Base-by-base conservation (phyloP, 441 rosid species). In the Euphorbia celastroides region DNA sequence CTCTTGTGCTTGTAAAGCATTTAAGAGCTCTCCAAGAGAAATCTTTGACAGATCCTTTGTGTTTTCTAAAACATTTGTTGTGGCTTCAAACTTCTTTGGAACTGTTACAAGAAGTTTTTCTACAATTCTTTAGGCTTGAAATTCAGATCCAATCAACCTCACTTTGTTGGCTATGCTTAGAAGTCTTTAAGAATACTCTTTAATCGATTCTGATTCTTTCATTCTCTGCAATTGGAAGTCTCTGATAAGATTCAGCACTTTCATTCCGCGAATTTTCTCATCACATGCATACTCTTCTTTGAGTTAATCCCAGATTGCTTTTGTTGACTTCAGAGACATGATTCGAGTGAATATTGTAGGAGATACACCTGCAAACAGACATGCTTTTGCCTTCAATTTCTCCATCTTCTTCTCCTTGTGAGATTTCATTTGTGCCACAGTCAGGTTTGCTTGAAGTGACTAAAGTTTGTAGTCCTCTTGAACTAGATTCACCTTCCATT, bases 311-410 rank as follows among this genome's bases (percentile, higher is more conserved):
- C 52, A 62, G 5, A 62, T 22, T 12, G 22, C 54, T 0, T 22
- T 2, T 30, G 60, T 32, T 52, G 6, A 27, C 36, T 31, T 65
- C 2, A 52, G 22, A 14, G 50, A 0, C 51, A 65, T 65, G 1
- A 32, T 54, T 16, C 48, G 19, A 0, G 31, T 30, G 48, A 68
- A 68, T 7, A 60, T 59, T 2, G 19, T 19, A 7, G 7, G 42
- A 36, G 42, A 36, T 36, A 36, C 7, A 36, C 11, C 2, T 36
- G 42, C 7, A 16, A 10, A 22, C 12, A 26, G 71, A 30, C 28
- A 60, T 31, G 5, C n/a, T n/a, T 46, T 68, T 27, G 65, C 57
- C 32, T 68, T 68, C 1, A 25, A 51, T 19, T 54, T 31, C 14
- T 17, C 55, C 22, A 20, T 50, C 27, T 28, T 64, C 32, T 22